Evolutionary conservation across 768 basidiomycete species (phyloP).

Genomic region (Xerocomus brunneocitrinus): DNA sequence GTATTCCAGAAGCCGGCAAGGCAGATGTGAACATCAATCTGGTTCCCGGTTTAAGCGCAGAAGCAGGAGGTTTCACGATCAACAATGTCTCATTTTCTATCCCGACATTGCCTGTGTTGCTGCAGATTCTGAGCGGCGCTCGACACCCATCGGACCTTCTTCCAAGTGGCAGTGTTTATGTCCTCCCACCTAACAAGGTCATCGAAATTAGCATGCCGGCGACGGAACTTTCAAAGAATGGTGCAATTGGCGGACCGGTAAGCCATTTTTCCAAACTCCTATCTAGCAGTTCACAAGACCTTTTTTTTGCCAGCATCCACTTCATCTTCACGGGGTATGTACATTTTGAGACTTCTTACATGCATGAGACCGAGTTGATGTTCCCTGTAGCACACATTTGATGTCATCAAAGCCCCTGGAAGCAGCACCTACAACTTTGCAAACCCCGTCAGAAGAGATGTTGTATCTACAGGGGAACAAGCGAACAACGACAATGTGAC

Average conservation of each 20-base stretch:
- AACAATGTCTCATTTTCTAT: background rate
- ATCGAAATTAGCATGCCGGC: constrained; percentile 41
- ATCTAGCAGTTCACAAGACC: background rate
- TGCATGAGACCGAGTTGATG: background rate
- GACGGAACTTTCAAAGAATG: constrained; percentile 3
- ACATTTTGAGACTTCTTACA: background rate
- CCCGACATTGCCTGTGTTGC: background rate
- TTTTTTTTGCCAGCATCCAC: constrained; percentile 25
- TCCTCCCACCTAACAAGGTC: constrained; percentile 38
- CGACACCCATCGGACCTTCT: constrained; percentile 21
- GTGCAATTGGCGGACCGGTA: constrained; percentile 13
- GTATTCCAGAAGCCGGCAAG: background rate
- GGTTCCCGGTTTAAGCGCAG: background rate
- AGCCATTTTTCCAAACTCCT: background rate
- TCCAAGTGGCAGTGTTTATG: constrained; percentile 38
- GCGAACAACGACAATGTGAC: constrained; percentile 38
- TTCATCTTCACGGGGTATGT: constrained; percentile 45
- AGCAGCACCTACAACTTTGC: constrained; percentile 36
- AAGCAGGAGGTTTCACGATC: background rate
- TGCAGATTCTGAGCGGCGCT: background rate
- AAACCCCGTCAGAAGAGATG: constrained; percentile 54
- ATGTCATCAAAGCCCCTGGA: constrained; percentile 38
- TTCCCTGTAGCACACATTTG: constrained; percentile 33
- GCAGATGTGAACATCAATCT: background rate
- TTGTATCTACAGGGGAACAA: constrained; percentile 28